Evolutionary conservation across 2,329 filamentous ascomycete genomes (phyloP), one percentile per base, ranked within the genome.

Genomic region (Colletotrichum sp.): DNA sequence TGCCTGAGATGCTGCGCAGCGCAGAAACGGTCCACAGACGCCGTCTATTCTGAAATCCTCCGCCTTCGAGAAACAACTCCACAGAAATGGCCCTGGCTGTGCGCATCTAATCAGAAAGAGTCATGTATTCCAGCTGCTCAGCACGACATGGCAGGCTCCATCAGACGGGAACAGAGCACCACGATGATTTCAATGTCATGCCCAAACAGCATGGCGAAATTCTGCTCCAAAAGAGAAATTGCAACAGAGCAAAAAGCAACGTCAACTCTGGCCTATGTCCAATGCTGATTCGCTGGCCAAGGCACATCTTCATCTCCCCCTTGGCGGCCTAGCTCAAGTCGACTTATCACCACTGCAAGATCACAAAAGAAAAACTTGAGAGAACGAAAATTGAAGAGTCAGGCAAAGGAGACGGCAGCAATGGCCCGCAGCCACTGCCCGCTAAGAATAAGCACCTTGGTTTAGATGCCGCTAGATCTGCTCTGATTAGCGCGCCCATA

Each of bases 371-470:
- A 70, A 68, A 8, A 8, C 16, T 15, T 16, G n/a, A 16, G 43
- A 36, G 18, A 48, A 13, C n/a, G n/a, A 70, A 55, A 43, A 62
- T 38, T 24, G 60, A 60, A 24, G 24, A 62, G 6, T 38, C 69
- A 30, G 24, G 48, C 34, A 66, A 73, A 75, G 70, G 34, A 73
- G 64, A 60, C 70, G 70, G 73, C 70, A 68, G 28, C 56, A 30
- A 36, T 66, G 61, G 66, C 48, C 74, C 74, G 74, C 66, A 74
- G 65, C 61, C 66, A 76, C 60, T 38, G 52, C 13, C 62, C 66
- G 28, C 74, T 75, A 66, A 65, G 66, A 75, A 70, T 66, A 76
- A 76, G 71, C 60, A 56, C 61, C 52, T 75, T 26, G 58, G 36
- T 9, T 66, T 38, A 28, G 58, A 52, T 30, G 43, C 55, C 16